A percentile compares a stretch with the other conserved stretches of the same genome.
These are phyloP conservation scores for Phytophthora citricola DNA, from an alignment of 352 stramenopile genomes.

Conservation along the genomic window DNA sequence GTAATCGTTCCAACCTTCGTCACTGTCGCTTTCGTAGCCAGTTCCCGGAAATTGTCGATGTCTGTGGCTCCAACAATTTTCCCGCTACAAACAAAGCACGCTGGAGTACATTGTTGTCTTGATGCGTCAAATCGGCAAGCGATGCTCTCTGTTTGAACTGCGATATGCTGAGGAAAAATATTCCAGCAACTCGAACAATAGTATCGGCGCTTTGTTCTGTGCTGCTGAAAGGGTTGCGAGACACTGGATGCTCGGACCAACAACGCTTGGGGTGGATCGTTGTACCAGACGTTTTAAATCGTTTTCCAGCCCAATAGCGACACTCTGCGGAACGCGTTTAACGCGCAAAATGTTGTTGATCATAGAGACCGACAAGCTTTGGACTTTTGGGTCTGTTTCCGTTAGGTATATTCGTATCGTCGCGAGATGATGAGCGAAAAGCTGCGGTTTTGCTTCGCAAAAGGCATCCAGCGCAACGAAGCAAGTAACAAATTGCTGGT, in stretches of 20 bases:
- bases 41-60: slow-evolving; percentile 53
- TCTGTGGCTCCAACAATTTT: slow-evolving; percentile 76
- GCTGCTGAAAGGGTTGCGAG: slow-evolving; percentile 59
- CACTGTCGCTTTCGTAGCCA: slow-evolving; percentile 34
- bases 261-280: slow-evolving; percentile 79
- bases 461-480: slow-evolving; percentile 82
- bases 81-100: slow-evolving; percentile 73
- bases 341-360: slow-evolving; percentile 67
- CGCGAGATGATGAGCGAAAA: slow-evolving; percentile 70
- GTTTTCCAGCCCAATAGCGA: slow-evolving; percentile 53
- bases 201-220: slow-evolving; percentile 47
- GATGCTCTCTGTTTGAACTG: slow-evolving; percentile 54
- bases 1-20: slow-evolving; percentile 61
- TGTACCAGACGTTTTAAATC: slow-evolving; percentile 77
- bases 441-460: slow-evolving; percentile 66
- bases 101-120: slow-evolving; percentile 62
- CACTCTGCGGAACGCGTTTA: slow-evolving; percentile 53
- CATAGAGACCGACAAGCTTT: slow-evolving; percentile 69
- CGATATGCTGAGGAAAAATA: slow-evolving; percentile 66
- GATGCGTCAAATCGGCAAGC: slow-evolving; percentile 39
- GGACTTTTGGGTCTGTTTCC: slow-evolving; percentile 59
- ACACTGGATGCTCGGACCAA: slow-evolving; percentile 79
- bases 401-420: slow-evolving; percentile 82
- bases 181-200: slow-evolving; percentile 74
- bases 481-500: slow-evolving; percentile 77